Base-by-base conservation (phyloP, 768 basidiomycete species). In the Collybia nuda region DNA sequence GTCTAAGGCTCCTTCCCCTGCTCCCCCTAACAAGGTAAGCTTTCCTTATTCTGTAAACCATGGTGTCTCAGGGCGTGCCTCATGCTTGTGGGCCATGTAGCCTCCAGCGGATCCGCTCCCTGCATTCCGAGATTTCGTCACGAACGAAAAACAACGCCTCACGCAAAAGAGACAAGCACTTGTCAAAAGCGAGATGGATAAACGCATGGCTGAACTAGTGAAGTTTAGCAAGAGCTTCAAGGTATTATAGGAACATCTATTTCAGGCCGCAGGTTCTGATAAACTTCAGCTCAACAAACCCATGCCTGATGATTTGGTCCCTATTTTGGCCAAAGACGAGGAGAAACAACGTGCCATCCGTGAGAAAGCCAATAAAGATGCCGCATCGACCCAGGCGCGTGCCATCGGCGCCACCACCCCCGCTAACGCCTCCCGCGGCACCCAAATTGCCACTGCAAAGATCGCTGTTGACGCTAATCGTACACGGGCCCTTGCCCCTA, bases 151-250 rank as follows among this genome's bases (percentile, higher is more conserved):
- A 65, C 89, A 97, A 62, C 81, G 90, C 45, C 70, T 97, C 50
- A 88, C 90, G 40, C 88, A 93, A 72, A 96, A 95, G 80, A 84
- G 90, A 67, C 90, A 93, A 61, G 86, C 88, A 12, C 70, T 95
- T 40, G 83, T 85, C 44, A 95, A 94, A 79, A 89, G 79, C 61
- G 95, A 98, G 66, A 90, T 95, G 84, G 93, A 98, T 68, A 91
- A 90, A 64, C 85, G 90, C 54, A 84, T 97, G 75, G 89, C 93
- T 8, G 96, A 98, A 38, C 75, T 98, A 32, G 80, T 94, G 65
- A 90, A 90, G 69, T 99, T 98, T 70, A 93, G 92, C 56, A 80
- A 90, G 67, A 87, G 71, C 58, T 99, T 99, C 85, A 96, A 97
- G 83, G 95, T 94, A 40, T 58, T 6, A 21, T 15, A 29, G 21